Evolutionary conservation across 2,329 filamentous ascomycete species (phyloP).

Genomic region (Ceratocystis colombiana): DNA sequence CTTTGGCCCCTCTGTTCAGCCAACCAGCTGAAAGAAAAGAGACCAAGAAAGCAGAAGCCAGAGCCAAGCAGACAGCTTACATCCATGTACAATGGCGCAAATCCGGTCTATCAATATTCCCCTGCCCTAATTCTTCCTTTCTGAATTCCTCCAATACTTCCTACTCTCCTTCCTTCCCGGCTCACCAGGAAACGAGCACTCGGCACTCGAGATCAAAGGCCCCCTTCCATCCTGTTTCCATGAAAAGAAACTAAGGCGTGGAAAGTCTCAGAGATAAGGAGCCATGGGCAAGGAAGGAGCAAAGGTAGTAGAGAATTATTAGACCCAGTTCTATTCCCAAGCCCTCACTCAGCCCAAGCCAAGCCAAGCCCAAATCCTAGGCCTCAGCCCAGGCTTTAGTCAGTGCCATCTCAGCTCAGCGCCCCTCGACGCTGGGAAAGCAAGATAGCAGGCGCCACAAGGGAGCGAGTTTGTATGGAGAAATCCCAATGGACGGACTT

Average conservation of each 20-base stretch:
- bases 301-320: neutral
- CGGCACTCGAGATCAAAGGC: neutral
- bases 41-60: neutral
- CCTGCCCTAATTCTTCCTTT: neutral
- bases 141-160: neutral
- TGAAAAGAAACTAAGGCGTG: slow-evolving; percentile 23
- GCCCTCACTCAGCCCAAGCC: neutral
- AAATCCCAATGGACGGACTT: neutral
- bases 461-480: neutral
- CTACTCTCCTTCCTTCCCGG: neutral
- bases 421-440: neutral
- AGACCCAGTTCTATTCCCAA: slow-evolving; percentile 6
- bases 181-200: neutral
- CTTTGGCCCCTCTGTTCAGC: neutral
- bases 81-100: slow-evolving; percentile 4
- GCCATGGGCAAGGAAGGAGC: neutral
- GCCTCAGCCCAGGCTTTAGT: neutral
- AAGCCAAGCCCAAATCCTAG: neutral
- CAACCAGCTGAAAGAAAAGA: slow-evolving; percentile 14
- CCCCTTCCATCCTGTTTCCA: slow-evolving; percentile 15
- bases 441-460: neutral
- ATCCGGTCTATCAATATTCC: slow-evolving; percentile 4
- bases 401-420: slow-evolving; percentile 1
- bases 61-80: slow-evolving; percentile 5
- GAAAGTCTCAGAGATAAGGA: slow-evolving; percentile 22